phyloP scores from a whole-genome alignment of 2,329 filamentous ascomycete species.

The Leptographium wingfieldii region DNA sequence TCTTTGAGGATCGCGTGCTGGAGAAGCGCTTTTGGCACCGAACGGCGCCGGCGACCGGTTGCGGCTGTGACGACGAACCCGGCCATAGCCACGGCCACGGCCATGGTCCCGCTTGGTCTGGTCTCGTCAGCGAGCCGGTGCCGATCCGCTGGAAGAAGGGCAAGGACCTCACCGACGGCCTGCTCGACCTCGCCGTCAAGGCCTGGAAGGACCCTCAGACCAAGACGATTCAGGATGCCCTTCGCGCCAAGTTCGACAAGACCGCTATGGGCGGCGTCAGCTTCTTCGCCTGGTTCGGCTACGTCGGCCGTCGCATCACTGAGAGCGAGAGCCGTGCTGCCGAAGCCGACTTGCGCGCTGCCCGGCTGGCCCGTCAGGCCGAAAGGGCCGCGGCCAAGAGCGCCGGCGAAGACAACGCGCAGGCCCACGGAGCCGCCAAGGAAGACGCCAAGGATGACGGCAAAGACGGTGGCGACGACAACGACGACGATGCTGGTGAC shows the following conservation, averaged over 20 bases:
- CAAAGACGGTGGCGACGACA: constrained; percentile 16
- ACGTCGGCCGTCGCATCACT: constrained; percentile 54
- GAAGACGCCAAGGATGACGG: constrained; percentile 45
- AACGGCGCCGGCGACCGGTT: background rate
- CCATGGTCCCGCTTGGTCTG: constrained; percentile 45
- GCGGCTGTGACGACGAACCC: background rate
- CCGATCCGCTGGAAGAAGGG: constrained; percentile 77
- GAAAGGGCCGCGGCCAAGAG: constrained; percentile 29
- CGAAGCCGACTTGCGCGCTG: constrained; percentile 41
- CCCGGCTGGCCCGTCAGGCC: constrained; percentile 3
- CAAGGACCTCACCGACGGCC: constrained; percentile 71
- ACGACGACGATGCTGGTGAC: constrained; percentile 20
- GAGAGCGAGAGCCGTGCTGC: constrained; percentile 59
- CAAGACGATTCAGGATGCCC: constrained; percentile 26
- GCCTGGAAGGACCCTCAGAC: constrained; percentile 42
- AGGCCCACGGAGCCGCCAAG: constrained; percentile 42
- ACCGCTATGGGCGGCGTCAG: constrained; percentile 53
- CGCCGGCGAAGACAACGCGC: constrained; percentile 35
- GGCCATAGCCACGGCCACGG: constrained; percentile 33
- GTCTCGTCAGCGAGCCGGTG: constrained; percentile 80
- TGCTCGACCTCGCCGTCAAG: constrained; percentile 61
- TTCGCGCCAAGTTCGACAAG: constrained; percentile 35
- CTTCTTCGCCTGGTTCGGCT: constrained; percentile 89
- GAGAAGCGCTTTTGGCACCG: constrained; percentile 92
- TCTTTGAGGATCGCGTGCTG: constrained; percentile 64